phyloP scores from a whole-genome alignment of 225 moss, liverwort and hornwort species.

The Straminergon stramineum region DNA sequence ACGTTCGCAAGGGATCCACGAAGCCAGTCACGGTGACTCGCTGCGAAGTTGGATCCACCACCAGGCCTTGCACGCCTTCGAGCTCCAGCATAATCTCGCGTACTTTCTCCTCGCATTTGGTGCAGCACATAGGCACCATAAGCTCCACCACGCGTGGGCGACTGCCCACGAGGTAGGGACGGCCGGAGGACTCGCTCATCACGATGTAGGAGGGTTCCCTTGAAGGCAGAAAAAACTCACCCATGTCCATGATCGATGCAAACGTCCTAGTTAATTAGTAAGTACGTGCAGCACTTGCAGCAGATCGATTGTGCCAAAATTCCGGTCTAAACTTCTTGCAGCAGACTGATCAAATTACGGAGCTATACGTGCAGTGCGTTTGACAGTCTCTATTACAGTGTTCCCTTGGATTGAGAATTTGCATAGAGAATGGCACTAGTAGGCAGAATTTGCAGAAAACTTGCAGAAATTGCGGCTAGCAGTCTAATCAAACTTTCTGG shows the following conservation, averaged over 20 bases:
- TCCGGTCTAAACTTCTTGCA: background rate
- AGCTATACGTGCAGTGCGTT: background rate
- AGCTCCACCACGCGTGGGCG: slow-evolving; percentile 19
- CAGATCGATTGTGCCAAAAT: background rate
- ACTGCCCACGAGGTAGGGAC: background rate
- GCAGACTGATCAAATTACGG: background rate
- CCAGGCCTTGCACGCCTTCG: slow-evolving; percentile 19
- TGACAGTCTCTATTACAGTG: background rate
- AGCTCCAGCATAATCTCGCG: slow-evolving; percentile 30
- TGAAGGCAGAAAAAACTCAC: background rate
- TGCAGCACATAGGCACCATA: slow-evolving; percentile 40
- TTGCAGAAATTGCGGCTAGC: background rate
- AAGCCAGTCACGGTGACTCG: slow-evolving; percentile 30
- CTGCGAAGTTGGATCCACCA: slow-evolving; percentile 6
- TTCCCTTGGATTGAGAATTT: background rate
- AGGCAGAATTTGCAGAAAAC: background rate
- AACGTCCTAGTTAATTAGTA: background rate
- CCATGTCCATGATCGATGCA: slow-evolving; percentile 6
- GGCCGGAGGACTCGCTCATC: slow-evolving; percentile 10
- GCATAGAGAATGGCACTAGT: background rate
- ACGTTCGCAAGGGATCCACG: slow-evolving; percentile 16
- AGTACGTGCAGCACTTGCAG: background rate
- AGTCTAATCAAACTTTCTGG: background rate
- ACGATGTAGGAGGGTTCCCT: background rate
- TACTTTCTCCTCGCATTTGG: slow-evolving; percentile 39